Evolutionary conservation across 2,329 filamentous ascomycete species (phyloP).

Genomic region (Huntiella omanensis): DNA sequence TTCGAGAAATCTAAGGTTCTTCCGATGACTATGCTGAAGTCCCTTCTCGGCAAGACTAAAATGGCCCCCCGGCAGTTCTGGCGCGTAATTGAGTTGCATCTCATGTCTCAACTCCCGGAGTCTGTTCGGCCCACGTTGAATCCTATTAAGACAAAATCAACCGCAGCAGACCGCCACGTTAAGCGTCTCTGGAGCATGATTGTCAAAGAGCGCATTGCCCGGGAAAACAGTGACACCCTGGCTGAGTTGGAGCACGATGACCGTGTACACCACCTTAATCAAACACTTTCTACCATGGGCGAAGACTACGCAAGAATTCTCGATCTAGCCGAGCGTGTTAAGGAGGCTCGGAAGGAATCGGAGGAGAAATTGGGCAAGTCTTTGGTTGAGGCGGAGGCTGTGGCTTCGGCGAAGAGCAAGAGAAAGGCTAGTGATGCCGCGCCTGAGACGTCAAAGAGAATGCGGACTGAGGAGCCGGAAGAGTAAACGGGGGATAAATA

Average conservation of each 20-base stretch:
- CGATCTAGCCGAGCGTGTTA: constrained; percentile 23
- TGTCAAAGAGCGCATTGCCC: constrained; percentile 59
- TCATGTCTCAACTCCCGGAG: constrained; percentile 39
- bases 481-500: not conserved
- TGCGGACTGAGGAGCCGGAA: not conserved
- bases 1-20: constrained; percentile 9
- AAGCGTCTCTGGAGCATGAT: constrained; percentile 56
- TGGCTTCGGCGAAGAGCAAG: not conserved
- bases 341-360: not conserved
- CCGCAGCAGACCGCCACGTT: constrained; percentile 22
- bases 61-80: constrained; percentile 61
- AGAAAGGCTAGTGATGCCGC: not conserved
- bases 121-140: constrained; percentile 33
- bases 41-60: constrained; percentile 43
- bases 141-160: constrained; percentile 22
- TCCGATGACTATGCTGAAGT: constrained; percentile 33
- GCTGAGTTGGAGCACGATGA: constrained; percentile 50
- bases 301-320: constrained; percentile 55
- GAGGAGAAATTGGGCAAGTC: not conserved
- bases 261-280: constrained; percentile 52
- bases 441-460: not conserved
- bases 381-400: not conserved
- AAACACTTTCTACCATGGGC: constrained; percentile 48
- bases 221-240: constrained; percentile 53
- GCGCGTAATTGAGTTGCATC: constrained; percentile 57